Evolutionary conservation across 2,329 filamentous ascomycete genomes (phyloP).

Genomic region (Teratosphaeria gauchensis): DNA sequence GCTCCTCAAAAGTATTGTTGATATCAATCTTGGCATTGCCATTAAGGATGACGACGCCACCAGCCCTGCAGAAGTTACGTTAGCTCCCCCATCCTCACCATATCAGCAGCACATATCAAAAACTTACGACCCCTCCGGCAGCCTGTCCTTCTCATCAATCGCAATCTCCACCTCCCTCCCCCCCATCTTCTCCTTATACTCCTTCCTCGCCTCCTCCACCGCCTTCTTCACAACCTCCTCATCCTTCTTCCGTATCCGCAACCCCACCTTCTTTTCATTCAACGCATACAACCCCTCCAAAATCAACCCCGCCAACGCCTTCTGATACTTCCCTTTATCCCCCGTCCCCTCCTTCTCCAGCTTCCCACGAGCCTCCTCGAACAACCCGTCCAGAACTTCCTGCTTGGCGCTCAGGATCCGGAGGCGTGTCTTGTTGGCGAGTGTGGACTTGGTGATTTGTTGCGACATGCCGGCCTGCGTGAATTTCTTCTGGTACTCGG

Average conservation of each 20-base stretch:
- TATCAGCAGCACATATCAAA: neutral
- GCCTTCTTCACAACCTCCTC: slow-evolving; percentile 66
- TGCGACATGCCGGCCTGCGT: slow-evolving; percentile 97
- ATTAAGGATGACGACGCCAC: slow-evolving; percentile 72
- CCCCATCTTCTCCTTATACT: slow-evolving; percentile 68
- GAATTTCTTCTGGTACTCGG: slow-evolving; percentile 95
- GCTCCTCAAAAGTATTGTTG: slow-evolving; percentile 95
- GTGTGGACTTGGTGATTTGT: slow-evolving; percentile 94
- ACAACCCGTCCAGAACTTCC: slow-evolving; percentile 82
- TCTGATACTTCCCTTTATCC: slow-evolving; percentile 66
- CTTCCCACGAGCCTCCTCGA: slow-evolving; percentile 54
- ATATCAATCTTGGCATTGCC: slow-evolving; percentile 91
- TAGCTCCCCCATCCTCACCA: neutral
- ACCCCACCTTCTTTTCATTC: slow-evolving; percentile 64
- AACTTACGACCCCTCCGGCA: slow-evolving; percentile 76
- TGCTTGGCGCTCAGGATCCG: slow-evolving; percentile 79
- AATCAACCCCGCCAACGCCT: slow-evolving; percentile 66
- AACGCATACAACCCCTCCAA: slow-evolving; percentile 86
- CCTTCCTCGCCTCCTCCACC: slow-evolving; percentile 62
- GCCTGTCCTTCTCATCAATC: slow-evolving; percentile 67
- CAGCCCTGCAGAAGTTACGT: slow-evolving; percentile 50
- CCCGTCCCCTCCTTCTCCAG: slow-evolving; percentile 45
- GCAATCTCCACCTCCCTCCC: slow-evolving; percentile 59
- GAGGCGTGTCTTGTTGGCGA: slow-evolving; percentile 91
- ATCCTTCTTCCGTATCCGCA: slow-evolving; percentile 74